Evolutionary conservation across 495 filamentous ascomycete species (phyloP).

Genomic region (Aspergillus affinis): DNA sequence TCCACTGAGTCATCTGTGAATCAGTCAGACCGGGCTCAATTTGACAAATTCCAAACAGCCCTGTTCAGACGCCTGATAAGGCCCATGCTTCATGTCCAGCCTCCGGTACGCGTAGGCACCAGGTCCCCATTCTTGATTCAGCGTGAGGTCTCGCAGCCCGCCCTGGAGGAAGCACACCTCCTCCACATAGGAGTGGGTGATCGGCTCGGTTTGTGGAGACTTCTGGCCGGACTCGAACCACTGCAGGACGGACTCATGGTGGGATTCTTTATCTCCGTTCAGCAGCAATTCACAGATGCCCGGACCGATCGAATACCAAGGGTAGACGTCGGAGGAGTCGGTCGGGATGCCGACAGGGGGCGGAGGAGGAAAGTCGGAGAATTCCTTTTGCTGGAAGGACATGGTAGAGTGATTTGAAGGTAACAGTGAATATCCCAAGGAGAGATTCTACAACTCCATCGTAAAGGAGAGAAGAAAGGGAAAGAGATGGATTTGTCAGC

Average conservation of each 20-base stretch:
- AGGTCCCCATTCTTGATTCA: conserved; percentile 18
- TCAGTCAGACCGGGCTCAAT: background rate
- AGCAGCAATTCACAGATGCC: conserved; percentile 29
- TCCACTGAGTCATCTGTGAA: no score
- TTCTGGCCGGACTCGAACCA: background rate
- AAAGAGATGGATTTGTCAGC: background rate
- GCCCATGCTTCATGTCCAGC: background rate
- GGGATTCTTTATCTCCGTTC: conserved; percentile 16
- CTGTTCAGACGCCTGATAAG: background rate
- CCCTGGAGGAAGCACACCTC: conserved; percentile 30
- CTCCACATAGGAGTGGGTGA: conserved; percentile 27
- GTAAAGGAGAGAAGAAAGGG: no score
- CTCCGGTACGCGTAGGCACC: background rate
- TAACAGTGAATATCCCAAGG: no score
- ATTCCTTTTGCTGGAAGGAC: background rate
- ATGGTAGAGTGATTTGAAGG: background rate
- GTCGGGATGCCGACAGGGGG: background rate
- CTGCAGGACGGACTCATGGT: conserved; percentile 14
- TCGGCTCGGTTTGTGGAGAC: conserved; percentile 12
- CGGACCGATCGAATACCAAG: conserved; percentile 23
- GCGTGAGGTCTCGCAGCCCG: conserved; percentile 24
- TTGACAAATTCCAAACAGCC: background rate
- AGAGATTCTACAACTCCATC: no score
- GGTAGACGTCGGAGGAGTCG: conserved; percentile 6
- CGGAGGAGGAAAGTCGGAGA: background rate